phyloP scores from a whole-genome alignment of 2,329 filamentous ascomycete species.

The Lachnellula occidentalis region DNA sequence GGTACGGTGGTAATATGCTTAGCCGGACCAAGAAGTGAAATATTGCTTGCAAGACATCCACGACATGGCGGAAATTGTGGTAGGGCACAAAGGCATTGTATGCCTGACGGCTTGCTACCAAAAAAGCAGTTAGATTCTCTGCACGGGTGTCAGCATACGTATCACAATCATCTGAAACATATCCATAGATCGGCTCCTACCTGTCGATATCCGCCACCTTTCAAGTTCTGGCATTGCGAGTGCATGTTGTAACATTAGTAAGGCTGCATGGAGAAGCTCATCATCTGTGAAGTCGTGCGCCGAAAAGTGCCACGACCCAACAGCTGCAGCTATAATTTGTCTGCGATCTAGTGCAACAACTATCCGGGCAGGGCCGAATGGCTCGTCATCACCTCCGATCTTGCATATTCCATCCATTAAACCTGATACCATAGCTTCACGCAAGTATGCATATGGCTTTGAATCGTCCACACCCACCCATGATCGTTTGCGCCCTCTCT shows the following conservation, averaged over 20 bases:
- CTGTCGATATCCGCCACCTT: constrained; percentile 71
- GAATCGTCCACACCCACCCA: constrained; percentile 86
- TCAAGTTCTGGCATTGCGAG: constrained; percentile 76
- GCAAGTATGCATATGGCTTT: constrained; percentile 81
- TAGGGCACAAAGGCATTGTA: constrained; percentile 97
- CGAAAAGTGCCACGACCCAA: constrained; percentile 81
- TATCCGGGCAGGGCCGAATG: constrained; percentile 60
- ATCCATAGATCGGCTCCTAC: constrained; percentile 39
- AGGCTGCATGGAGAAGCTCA: constrained; percentile 79
- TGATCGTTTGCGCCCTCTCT: constrained; percentile 74
- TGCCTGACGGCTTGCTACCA: constrained; percentile 83
- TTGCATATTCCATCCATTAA: constrained; percentile 88
- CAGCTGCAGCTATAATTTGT: constrained; percentile 53
- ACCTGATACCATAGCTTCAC: constrained; percentile 89
- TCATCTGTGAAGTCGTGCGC: constrained; percentile 88
- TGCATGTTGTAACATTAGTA: constrained; percentile 85
- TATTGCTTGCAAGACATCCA: constrained; percentile 90
- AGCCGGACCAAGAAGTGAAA: constrained; percentile 85
- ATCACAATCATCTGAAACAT: constrained; percentile 23
- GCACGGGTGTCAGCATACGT: constrained; percentile 37
- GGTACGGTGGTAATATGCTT: constrained; percentile 67
- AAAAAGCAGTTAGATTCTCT: constrained; percentile 79
- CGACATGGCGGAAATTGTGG: constrained; percentile 96
- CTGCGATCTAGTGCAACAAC: constrained; percentile 62
- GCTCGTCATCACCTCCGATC: constrained; percentile 53